Base-by-base conservation (phyloP, 371 early-diverging fungal genomes). In the Lichtheimia ornata region DNA sequence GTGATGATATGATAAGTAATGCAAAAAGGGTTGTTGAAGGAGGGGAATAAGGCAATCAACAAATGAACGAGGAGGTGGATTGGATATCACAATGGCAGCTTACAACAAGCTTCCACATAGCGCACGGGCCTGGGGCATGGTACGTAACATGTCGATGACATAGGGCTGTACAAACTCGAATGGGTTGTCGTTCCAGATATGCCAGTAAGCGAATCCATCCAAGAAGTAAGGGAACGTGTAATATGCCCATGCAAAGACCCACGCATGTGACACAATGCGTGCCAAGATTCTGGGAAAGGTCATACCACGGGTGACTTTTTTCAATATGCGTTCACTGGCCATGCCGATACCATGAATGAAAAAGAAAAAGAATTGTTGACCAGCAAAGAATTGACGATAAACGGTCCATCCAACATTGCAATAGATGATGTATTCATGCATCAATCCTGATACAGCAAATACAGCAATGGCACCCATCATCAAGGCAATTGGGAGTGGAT, bases 301-400 rank as follows among this genome's bases (percentile, higher is more conserved):
- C 18, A n/a, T 47, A 11, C 22, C 47, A 35, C 47, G 47, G 14
- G 47, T 47, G 20, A 51, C 52, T 13, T 43, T 43, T 14, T 40
- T 57, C 22, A 58, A 18, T 4, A 53, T 45, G 11, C 47, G 50
- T 28, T 64, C 73, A 5, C 69, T 14, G 0, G 66, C 51, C 9
- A 72, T 64, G 14, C 69, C 54, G 2, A 66, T 7, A 6, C 76
- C 76, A 28, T 76, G 71, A 1, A 66, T 62, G 25, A 54, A 60
- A 42, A 76, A 76, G 56, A 72, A 76, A 1, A 61, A 27, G 30
- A 65, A 44, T 20, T 76, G 69, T n/a, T 72, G 66, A 15, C 73
- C 73, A 41, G 71, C 41, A 41, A 65, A 70, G n/a, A 53, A 44
- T 14, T 65, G 50, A 4, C 53, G 50, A 22, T 70, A 76, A 12